These are phyloP conservation scores for Prillingera fragicola DNA, from an alignment of 1,284 basidiomycete genomes.

Conservation along the genomic window DNA sequence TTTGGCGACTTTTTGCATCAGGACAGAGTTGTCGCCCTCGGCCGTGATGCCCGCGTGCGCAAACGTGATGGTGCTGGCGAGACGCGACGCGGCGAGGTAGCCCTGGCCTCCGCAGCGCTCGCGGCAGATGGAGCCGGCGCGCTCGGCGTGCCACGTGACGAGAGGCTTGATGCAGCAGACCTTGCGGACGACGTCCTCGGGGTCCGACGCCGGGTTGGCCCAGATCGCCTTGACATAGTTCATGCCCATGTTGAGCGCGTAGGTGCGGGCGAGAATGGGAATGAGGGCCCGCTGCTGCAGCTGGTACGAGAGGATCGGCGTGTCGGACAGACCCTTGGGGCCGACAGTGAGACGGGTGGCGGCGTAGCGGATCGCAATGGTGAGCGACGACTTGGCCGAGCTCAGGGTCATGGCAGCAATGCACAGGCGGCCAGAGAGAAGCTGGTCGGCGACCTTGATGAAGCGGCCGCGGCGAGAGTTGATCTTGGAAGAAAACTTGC, in stretches of 20 bases:
- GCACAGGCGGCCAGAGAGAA: constrained; percentile 14
- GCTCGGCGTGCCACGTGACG: constrained; percentile 14
- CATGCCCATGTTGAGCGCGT: constrained; percentile 9
- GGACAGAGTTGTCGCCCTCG: constrained; percentile 16
- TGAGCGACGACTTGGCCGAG: constrained; percentile 6
- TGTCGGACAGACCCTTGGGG: constrained; percentile 7
- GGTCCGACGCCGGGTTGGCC: constrained; percentile 7
- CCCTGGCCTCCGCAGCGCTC: constrained; percentile 17
- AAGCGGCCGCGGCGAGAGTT: constrained; percentile 11
- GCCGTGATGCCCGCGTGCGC: constrained; percentile 16
- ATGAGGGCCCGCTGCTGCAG: constrained; percentile 15
- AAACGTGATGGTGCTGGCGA: constrained; percentile 6
- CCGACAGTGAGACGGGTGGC: constrained; percentile 9
- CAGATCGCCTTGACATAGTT: constrained; percentile 11
- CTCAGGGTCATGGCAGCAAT: constrained; percentile 12
- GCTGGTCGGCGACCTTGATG: constrained; percentile 15
- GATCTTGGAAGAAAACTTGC: constrained; percentile 9
- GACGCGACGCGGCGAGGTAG: constrained; percentile 6
- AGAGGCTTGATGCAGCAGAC: constrained; percentile 15
- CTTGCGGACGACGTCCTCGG: constrained; percentile 7
- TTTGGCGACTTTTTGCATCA: constrained; percentile 15
- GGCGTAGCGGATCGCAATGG: constrained; percentile 12
- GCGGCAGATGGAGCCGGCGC: constrained; percentile 7
- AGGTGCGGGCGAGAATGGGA: constrained; percentile 12
- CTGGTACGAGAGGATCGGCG: constrained; percentile 14